A percentile compares a stretch with the other conserved stretches of the same genome.
Evolutionary conservation across 768 basidiomycete species (phyloP).

Genomic region (Amylocystis lapponica): DNA sequence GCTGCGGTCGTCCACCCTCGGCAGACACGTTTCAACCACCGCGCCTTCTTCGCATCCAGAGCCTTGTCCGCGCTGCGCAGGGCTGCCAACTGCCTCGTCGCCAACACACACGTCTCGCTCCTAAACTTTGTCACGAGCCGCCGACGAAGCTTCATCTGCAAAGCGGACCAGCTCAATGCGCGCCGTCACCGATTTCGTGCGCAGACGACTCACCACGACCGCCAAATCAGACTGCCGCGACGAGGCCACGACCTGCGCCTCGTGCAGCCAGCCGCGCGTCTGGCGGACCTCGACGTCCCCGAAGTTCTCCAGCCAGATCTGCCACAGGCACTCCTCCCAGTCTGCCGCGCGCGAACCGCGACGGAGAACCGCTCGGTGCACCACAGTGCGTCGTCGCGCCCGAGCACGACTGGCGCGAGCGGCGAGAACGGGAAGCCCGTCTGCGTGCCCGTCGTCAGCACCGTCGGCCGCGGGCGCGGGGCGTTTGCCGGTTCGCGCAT

Average conservation of each 20-base stretch:
- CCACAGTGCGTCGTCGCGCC: constrained; percentile 46
- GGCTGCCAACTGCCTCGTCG: constrained; percentile 35
- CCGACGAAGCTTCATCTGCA: constrained; percentile 35
- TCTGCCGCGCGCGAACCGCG: constrained; percentile 35
- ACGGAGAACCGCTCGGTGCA: constrained; percentile 54
- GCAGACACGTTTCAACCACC: constrained; percentile 57
- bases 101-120: constrained; percentile 47
- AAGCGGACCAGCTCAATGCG: too few species aligned
- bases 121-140: constrained; percentile 44
- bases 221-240: not conserved
- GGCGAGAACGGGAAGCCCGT: constrained; percentile 34
- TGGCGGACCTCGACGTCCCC: constrained; percentile 32
- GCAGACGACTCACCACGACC: not conserved
- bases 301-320: constrained; percentile 49
- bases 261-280: constrained; percentile 15
- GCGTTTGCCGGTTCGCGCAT: not conserved
- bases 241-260: not conserved
- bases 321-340: constrained; percentile 67
- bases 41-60: constrained; percentile 36
- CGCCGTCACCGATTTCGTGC: not conserved
- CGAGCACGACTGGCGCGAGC: constrained; percentile 41
- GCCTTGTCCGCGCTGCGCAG: constrained; percentile 29
- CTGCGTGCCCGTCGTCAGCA: constrained; percentile 25
- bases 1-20: constrained; percentile 27
- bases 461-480: constrained; percentile 15